phyloP scores from a whole-genome alignment of 2,329 filamentous ascomycete genomes.

The Aureobasidium sp. region DNA sequence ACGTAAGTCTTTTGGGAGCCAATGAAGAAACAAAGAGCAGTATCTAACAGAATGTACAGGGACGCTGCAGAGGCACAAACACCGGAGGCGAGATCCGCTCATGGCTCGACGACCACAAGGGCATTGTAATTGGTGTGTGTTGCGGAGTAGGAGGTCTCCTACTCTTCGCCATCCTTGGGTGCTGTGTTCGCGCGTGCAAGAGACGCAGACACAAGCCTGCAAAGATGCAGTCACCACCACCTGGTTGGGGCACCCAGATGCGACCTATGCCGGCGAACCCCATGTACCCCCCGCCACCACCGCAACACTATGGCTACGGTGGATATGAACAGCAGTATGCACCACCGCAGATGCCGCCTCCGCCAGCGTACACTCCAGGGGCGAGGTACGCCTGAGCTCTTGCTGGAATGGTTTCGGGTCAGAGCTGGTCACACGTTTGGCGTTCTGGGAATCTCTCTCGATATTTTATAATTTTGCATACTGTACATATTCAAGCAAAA shows the following conservation, averaged over 20 bases:
- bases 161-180: conserved; percentile 59
- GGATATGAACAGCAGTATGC: not conserved
- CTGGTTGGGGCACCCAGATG: conserved; percentile 16
- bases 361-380: not conserved
- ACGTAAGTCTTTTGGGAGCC: conserved; percentile 37
- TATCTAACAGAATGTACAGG: conserved; percentile 33
- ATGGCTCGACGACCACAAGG: conserved; percentile 70
- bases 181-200: conserved; percentile 49
- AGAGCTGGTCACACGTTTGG: not conserved
- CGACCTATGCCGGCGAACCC: not conserved
- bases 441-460: not conserved
- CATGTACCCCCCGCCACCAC: not conserved
- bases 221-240: conserved; percentile 8
- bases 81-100: conserved; percentile 59
- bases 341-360: not conserved
- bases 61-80: conserved; percentile 63
- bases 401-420: not conserved
- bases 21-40: not conserved
- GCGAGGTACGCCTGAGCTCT: not conserved
- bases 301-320: not conserved
- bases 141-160: conserved; percentile 64
- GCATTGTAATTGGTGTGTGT: conserved; percentile 72
- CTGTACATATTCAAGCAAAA: not conserved
- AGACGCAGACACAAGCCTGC: conserved; percentile 6
- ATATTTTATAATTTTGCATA: not conserved